Conservation (phyloP, 2,329 filamentous ascomycete genomes). For the Pestalotiopsis sp. region DNA sequence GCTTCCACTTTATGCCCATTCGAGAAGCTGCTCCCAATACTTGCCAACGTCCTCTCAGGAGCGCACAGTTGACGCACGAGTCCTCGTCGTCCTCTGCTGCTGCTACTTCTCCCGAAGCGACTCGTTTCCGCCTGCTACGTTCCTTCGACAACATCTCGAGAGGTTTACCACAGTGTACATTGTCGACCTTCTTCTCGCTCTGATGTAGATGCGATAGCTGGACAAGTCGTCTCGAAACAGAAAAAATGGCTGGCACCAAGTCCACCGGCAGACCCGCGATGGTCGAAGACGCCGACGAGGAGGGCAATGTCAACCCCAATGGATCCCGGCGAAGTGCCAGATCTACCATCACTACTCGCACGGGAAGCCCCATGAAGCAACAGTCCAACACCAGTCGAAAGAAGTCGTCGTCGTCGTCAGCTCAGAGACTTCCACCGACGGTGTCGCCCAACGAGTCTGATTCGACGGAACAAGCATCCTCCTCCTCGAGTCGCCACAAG, state of each 20-base stretch:
- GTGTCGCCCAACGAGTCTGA: conserved; percentile 30
- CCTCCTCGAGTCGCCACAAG: conserved; percentile 20
- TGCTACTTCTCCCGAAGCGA: not conserved
- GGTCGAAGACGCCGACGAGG: conserved; percentile 7
- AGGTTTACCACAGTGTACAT: not conserved
- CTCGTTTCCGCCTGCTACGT: no score
- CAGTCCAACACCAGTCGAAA: conserved; percentile 47
- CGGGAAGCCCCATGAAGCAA: conserved; percentile 4
- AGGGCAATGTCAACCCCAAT: not conserved
- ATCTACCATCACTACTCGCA: not conserved
- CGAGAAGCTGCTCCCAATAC: not conserved
- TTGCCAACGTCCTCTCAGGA: not conserved
- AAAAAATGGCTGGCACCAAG: not conserved
- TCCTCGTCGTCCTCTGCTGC: not conserved
- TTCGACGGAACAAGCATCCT: conserved; percentile 37
- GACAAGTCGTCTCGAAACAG: not conserved
- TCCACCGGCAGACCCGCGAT: not conserved
- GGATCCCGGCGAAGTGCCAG: not conserved
- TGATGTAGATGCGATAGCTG: not conserved
- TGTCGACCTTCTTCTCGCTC: not conserved
- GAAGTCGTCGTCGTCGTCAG: conserved; percentile 40
- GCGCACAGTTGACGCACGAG: not conserved
- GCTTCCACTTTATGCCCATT: not conserved
- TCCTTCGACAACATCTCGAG: not conserved
- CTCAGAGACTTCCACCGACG: conserved; percentile 41